These are phyloP conservation scores for Pueraria montana DNA, from an alignment of 306 rosid species.

Conservation along the genomic window DNA sequence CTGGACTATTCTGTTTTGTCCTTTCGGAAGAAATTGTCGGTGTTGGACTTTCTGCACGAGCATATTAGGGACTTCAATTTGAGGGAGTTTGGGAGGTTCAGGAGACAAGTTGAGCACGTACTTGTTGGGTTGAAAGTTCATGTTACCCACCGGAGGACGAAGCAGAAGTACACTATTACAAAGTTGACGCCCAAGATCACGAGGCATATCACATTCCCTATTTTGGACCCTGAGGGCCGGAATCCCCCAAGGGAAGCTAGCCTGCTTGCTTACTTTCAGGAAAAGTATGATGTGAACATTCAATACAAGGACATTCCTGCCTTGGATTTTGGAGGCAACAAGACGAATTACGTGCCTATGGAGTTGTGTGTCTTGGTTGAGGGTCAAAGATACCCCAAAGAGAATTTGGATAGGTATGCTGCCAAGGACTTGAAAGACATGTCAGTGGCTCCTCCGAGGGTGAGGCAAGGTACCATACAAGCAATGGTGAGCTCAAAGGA, in stretches of 20 bases:
- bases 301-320: slow-evolving; percentile 57
- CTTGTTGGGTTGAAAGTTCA: slow-evolving; percentile 64
- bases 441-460: slow-evolving; percentile 49
- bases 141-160: slow-evolving; percentile 68
- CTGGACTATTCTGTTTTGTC: slow-evolving; percentile 77
- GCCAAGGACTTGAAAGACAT: slow-evolving; percentile 47
- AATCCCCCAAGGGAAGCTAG: slow-evolving; percentile 25
- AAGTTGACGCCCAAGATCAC: slow-evolving; percentile 48
- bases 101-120: slow-evolving; percentile 38
- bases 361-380: slow-evolving; percentile 70
- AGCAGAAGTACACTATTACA: slow-evolving; percentile 57
- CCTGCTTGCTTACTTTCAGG: slow-evolving; percentile 55
- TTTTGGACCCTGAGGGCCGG: slow-evolving; percentile 45
- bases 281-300: slow-evolving; percentile 43
- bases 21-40: slow-evolving; percentile 57
- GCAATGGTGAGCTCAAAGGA: slow-evolving; percentile 49
- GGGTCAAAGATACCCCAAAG: slow-evolving; percentile 75
- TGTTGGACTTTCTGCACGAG: slow-evolving; percentile 56
- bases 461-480: slow-evolving; percentile 49
- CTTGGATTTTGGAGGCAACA: slow-evolving; percentile 60
- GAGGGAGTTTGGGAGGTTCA: slow-evolving; percentile 38
- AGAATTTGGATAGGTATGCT: slow-evolving; percentile 41
- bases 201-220: slow-evolving; percentile 45
- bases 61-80: slow-evolving; percentile 34
- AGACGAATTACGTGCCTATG: slow-evolving; percentile 66